Evolutionary conservation across 2,329 filamentous ascomycete species (phyloP), one percentile per base, ranked within the genome.

Genomic region (Botrytis deweyae): DNA sequence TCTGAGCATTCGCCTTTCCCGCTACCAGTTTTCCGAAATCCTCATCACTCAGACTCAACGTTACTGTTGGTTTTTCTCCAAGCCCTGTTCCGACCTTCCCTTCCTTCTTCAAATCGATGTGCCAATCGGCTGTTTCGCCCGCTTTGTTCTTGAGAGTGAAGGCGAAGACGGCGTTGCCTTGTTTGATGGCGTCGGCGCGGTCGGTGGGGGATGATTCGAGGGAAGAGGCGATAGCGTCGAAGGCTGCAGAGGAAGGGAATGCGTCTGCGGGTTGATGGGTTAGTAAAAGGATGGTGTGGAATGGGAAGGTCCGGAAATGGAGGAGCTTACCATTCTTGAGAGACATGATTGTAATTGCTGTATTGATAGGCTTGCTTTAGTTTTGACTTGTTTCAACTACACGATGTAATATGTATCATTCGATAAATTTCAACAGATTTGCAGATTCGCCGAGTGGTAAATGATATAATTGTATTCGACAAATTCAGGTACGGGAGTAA

Each of bases 1-100:
- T 91, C 88, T 99, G 96, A 73, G 96, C 94, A 82, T 98, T 97
- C 80, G 93, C 94, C 87, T 97, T 94, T 82, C 96, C 96, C 55
- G 87, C 81, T 72, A 97, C 91, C 77, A 99, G 88, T 82, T 92
- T 91, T 78, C 86, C 89, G 82, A 99, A 99, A 84, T 98, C 94
- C 74, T 89, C 88, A 76, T 99, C 96, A 75, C 91, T 93, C 78
- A 98, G 89, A 8, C 88, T 83, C 64, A 98, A 88, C n/a, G 93
- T 97, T 75, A 98, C 95, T 82, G 91, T 93, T 59, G 95, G 91
- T 86, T 98, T 97, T 78, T 88, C 89, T 79, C 92, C 92, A 40
- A 88, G 82, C 73, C 96, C 96, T 81, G 92, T 92, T 16, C 88
- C 92, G 61, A 97, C 95, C 73, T 88, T 88, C 76, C 96, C 96